phyloP scores from a whole-genome alignment of 305 asterid species.

The Ilex paraguariensis region DNA sequence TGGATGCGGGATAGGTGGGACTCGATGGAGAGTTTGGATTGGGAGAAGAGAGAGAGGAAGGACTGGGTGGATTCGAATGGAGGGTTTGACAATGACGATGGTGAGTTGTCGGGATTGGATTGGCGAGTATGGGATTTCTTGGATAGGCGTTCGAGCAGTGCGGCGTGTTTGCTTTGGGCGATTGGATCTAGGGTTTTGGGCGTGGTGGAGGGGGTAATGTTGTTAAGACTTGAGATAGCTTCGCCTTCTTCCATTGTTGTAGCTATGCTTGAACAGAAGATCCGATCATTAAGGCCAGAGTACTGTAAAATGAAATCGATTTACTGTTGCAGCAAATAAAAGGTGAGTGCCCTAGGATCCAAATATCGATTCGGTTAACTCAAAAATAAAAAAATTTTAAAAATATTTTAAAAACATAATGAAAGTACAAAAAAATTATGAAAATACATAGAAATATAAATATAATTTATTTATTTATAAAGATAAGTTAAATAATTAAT shows the following conservation, averaged over 20 bases:
- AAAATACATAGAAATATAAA: too few species aligned
- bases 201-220: conserved; percentile 1
- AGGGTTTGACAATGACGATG: conserved; percentile 15
- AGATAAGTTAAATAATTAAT: too few species aligned
- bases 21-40: conserved; percentile 61
- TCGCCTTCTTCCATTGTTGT: conserved; percentile 42
- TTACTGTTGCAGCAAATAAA: too few species aligned
- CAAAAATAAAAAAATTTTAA: too few species aligned
- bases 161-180: conserved; percentile 64
- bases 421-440: too few species aligned
- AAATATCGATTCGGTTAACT: too few species aligned
- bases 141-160: conserved; percentile 80
- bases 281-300: too few species aligned
- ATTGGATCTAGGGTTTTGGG: conserved; percentile 18
- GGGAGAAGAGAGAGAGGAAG: conserved; percentile 59
- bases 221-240: not conserved
- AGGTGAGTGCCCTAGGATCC: too few species aligned
- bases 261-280: too few species aligned
- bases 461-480: too few species aligned
- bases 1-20: conserved; percentile 42
- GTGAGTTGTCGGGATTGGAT: conserved; percentile 14
- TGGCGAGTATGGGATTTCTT: conserved; percentile 55
- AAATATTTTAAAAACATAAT: too few species aligned
- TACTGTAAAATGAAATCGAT: too few species aligned
- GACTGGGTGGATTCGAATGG: conserved; percentile 39